Evolutionary conservation across 2,329 filamentous ascomycete genomes (phyloP).

Genomic region (Samsoniella hepiali): DNA sequence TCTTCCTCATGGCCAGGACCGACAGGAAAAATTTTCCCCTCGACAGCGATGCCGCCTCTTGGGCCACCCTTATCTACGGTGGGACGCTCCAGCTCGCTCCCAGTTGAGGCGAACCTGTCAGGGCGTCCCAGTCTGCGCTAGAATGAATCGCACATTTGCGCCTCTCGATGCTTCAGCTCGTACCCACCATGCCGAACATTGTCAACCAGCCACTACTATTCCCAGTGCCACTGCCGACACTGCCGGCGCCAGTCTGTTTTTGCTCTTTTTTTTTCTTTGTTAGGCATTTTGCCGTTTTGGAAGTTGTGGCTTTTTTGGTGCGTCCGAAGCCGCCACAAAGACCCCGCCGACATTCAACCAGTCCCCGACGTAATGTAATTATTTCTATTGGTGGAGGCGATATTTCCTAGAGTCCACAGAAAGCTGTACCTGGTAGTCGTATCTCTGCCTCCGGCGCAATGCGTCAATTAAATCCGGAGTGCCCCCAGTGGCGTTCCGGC

Average conservation of each 20-base stretch:
- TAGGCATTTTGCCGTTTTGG: too few relatives aligned
- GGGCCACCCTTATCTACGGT: constrained; percentile 2
- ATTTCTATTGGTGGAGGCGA: not conserved
- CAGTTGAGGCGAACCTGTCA: constrained; percentile 11
- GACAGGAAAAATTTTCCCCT: not conserved
- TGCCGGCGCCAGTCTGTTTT: not conserved
- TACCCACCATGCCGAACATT: not conserved
- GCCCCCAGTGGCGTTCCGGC: not conserved
- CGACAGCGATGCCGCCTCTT: not conserved
- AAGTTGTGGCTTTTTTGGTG: too few relatives aligned
- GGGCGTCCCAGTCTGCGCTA: not conserved
- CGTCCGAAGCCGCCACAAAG: not conserved
- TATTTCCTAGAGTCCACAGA: not conserved
- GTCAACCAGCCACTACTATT: not conserved
- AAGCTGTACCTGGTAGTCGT: not conserved
- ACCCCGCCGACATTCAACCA: not conserved
- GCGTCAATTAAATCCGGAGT: not conserved
- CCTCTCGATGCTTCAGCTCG: not conserved
- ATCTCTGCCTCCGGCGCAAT: not conserved
- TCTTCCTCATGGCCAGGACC: not conserved
- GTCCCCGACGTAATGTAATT: not conserved
- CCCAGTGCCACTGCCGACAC: not conserved
- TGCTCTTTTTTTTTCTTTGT: not conserved
- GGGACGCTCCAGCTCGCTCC: constrained; percentile 11
- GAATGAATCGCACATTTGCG: constrained; percentile 6